phyloP scores from a whole-genome alignment of 2,329 filamentous ascomycete species.

The Pestalotiopsis sp. region DNA sequence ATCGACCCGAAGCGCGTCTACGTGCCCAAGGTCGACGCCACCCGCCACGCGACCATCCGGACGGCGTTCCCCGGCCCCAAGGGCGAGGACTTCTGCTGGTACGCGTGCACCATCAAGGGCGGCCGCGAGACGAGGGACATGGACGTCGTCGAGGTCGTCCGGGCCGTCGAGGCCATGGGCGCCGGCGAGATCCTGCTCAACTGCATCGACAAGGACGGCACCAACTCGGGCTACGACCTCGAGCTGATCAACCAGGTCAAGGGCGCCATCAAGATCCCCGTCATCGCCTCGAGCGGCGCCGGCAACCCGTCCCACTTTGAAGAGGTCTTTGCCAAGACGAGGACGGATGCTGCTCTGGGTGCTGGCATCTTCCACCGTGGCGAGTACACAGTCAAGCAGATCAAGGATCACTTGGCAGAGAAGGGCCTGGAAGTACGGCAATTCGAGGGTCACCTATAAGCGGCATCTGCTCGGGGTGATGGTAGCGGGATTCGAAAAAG shows the following conservation, averaged over 20 bases:
- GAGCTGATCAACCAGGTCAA: slow-evolving; percentile 92
- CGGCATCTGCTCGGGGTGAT: slow-evolving; percentile 8
- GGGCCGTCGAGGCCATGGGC: slow-evolving; percentile 94
- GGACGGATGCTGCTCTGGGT: slow-evolving; percentile 88
- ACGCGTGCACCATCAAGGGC: slow-evolving; percentile 95
- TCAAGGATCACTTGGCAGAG: slow-evolving; percentile 78
- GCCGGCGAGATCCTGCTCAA: slow-evolving; percentile 93
- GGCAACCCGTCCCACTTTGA: slow-evolving; percentile 86
- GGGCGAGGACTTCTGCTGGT: slow-evolving; percentile 89
- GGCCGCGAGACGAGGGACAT: slow-evolving; percentile 92
- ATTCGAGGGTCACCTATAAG: slow-evolving; percentile 63
- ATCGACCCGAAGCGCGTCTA: slow-evolving; percentile 94
- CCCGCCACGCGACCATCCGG: slow-evolving; percentile 72
- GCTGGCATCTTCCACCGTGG: slow-evolving; percentile 97
- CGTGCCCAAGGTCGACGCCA: slow-evolving; percentile 71
- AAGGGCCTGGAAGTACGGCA: slow-evolving; percentile 78
- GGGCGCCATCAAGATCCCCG: slow-evolving; percentile 82
- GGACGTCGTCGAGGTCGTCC: slow-evolving; percentile 85
- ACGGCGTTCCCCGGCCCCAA: slow-evolving; percentile 72
- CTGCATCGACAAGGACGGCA: slow-evolving; percentile 96
- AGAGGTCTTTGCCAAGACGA: slow-evolving; percentile 85
- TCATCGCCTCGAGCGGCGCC: slow-evolving; percentile 92
- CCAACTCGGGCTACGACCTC: slow-evolving; percentile 90
- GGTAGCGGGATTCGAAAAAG: not conserved
- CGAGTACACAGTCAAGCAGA: slow-evolving; percentile 92